phyloP scores from a whole-genome alignment of 2,329 filamentous ascomycete genomes.

The Leptodontidium sp. region DNA sequence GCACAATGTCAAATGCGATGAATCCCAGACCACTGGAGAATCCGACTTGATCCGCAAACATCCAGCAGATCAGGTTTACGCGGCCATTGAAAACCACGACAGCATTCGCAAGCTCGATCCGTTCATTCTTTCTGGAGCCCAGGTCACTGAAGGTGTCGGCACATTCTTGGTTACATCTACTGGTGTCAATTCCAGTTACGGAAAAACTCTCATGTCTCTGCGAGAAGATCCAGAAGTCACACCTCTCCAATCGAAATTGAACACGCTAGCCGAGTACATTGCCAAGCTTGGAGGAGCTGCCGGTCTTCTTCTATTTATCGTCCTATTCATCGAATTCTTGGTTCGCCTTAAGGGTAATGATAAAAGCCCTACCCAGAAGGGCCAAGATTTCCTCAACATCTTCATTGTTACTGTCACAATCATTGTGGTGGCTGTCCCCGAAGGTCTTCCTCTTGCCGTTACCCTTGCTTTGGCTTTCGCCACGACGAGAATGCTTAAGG shows the following conservation, averaged over 20 bases:
- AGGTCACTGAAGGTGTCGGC: constrained; percentile 78
- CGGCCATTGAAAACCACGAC: constrained; percentile 67
- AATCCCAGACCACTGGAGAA: constrained; percentile 80
- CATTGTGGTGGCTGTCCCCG: constrained; percentile 73
- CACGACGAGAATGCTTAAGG: constrained; percentile 72
- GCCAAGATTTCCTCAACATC: constrained; percentile 67
- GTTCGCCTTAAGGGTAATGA: constrained; percentile 63
- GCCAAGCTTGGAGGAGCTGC: constrained; percentile 77
- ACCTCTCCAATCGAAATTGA: constrained; percentile 80
- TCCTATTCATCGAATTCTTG: constrained; percentile 81
- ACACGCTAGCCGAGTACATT: constrained; percentile 80
- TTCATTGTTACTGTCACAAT: constrained; percentile 72
- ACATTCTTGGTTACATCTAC: constrained; percentile 79
- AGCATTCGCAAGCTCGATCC: constrained; percentile 74
- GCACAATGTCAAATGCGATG: constrained; percentile 73
- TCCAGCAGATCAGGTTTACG: constrained; percentile 68
- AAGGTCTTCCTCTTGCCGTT: constrained; percentile 72
- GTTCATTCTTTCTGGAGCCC: constrained; percentile 82
- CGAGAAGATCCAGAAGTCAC: constrained; percentile 81
- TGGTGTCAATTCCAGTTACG: constrained; percentile 77
- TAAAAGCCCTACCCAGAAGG: constrained; percentile 61
- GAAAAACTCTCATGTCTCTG: constrained; percentile 80
- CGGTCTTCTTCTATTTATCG: constrained; percentile 78
- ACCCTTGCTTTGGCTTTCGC: constrained; percentile 74
- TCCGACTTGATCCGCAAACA: constrained; percentile 76